phyloP scores from a whole-genome alignment of 2,329 filamentous ascomycete genomes.

The Botrytis galanthina region DNA sequence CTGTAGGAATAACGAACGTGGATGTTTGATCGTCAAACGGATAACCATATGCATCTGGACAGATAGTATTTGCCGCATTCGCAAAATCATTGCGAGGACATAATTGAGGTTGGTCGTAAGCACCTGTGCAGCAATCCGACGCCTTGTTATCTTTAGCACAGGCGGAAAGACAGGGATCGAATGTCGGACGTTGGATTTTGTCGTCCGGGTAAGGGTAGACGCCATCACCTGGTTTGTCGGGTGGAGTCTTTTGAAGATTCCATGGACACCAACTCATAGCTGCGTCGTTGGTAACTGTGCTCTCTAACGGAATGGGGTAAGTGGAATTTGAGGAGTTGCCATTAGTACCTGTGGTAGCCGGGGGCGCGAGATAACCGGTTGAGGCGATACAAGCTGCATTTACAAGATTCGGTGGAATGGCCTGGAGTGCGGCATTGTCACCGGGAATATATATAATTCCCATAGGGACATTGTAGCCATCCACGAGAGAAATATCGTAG shows the following conservation, averaged over 20 bases:
- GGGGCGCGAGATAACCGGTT: constrained; percentile 55
- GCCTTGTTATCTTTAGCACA: constrained; percentile 67
- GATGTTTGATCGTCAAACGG: constrained; percentile 60
- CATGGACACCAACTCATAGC: constrained; percentile 76
- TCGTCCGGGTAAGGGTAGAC: constrained; percentile 80
- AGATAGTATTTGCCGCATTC: constrained; percentile 67
- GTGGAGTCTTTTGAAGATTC: constrained; percentile 68
- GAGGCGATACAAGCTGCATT: constrained; percentile 77
- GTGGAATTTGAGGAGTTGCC: constrained; percentile 58
- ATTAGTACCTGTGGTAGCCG: constrained; percentile 52
- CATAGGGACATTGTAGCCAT: constrained; percentile 78
- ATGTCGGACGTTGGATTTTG: constrained; percentile 65
- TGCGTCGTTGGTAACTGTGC: constrained; percentile 52
- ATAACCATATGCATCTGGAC: constrained; percentile 82
- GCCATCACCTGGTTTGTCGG: constrained; percentile 68
- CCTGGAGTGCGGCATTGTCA: constrained; percentile 56
- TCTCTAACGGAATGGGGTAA: constrained; percentile 67
- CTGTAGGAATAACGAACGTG: constrained; percentile 62
- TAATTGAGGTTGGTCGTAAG: constrained; percentile 59
- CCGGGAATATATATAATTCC: constrained; percentile 61
- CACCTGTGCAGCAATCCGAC: constrained; percentile 72
- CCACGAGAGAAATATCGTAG: constrained; percentile 82
- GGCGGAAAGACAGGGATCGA: constrained; percentile 75
- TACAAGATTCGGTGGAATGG: constrained; percentile 71
- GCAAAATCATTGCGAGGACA: constrained; percentile 70